These are phyloP conservation scores for Ceratocystis cubensis DNA, from an alignment of 2,329 filamentous ascomycete species.

Conservation along the genomic window DNA sequence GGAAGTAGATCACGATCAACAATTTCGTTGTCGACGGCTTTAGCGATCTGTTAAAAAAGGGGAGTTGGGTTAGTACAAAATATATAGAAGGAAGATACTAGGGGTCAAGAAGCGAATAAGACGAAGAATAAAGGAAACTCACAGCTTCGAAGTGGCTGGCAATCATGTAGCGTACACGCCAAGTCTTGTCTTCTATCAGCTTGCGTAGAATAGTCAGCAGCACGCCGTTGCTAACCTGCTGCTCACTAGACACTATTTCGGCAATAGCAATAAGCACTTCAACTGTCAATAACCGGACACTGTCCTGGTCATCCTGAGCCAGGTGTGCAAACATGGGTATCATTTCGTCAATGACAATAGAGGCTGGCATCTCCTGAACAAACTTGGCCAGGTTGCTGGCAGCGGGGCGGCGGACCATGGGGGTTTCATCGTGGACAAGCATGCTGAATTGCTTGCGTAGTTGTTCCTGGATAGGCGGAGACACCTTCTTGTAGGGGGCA, in stretches of 20 bases:
- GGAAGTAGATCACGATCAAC: conserved; percentile 87
- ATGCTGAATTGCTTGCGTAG: conserved; percentile 84
- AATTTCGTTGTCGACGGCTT: conserved; percentile 95
- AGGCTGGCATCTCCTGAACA: conserved; percentile 87
- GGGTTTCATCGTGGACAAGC: conserved; percentile 94
- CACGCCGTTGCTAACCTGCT: conserved; percentile 91
- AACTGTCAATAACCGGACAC: conserved; percentile 86
- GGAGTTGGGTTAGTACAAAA: conserved; percentile 6
- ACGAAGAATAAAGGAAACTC: conserved; percentile 21
- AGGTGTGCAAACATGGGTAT: conserved; percentile 97
- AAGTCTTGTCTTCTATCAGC: conserved; percentile 98
- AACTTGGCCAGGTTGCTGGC: conserved; percentile 96
- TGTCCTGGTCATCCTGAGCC: conserved; percentile 93
- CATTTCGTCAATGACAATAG: conserved; percentile 94
- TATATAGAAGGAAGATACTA: background rate
- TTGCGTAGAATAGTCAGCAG: conserved; percentile 79
- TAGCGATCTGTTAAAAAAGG: conserved; percentile 59
- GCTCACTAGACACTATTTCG: conserved; percentile 94
- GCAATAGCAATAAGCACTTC: conserved; percentile 94
- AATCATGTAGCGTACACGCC: conserved; percentile 98
- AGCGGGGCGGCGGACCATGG: conserved; percentile 94
- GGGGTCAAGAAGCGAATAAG: background rate
- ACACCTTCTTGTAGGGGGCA: conserved; percentile 83
- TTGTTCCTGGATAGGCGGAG: conserved; percentile 74
- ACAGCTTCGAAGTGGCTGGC: conserved; percentile 97